Percentiles rank a stretch among this genome's conserved stretches.
Conservation (phyloP, 2,329 filamentous ascomycete genomes). For the Apiospora aurea region DNA sequence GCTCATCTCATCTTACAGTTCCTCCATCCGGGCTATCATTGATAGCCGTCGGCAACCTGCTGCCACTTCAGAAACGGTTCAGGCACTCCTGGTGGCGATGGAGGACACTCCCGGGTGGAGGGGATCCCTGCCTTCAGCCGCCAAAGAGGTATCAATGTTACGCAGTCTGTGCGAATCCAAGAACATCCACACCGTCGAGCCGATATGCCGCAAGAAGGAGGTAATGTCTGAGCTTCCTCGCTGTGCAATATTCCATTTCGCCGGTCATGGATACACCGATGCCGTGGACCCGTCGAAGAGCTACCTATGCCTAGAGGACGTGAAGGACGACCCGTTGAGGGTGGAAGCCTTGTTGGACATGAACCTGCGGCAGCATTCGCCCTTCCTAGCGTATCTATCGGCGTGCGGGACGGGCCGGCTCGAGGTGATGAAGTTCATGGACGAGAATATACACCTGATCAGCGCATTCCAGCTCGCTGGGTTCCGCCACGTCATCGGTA, state of each 20-base stretch:
- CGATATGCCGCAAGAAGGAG: conserved; percentile 30
- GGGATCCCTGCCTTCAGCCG: conserved; percentile 19
- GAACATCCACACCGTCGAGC: neutral
- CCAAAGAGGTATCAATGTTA: conserved; percentile 32
- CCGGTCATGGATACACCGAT: conserved; percentile 45
- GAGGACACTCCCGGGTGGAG: neutral
- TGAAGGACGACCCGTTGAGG: conserved; percentile 29
- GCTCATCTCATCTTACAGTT: conserved; percentile 48
- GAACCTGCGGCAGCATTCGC: conserved; percentile 29
- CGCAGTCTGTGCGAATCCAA: conserved; percentile 25
- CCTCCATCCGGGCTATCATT: conserved; percentile 44
- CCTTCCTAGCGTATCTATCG: conserved; percentile 48
- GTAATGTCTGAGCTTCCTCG: conserved; percentile 35
- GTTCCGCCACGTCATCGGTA: conserved; percentile 49
- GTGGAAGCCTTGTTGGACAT: conserved; percentile 30
- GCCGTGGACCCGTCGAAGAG: conserved; percentile 41
- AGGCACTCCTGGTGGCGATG: conserved; percentile 36
- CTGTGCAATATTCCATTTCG: conserved; percentile 51
- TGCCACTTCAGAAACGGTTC: conserved; percentile 2
- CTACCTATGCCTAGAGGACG: conserved; percentile 39
- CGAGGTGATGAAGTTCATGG: conserved; percentile 34
- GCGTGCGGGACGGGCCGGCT: conserved; percentile 44
- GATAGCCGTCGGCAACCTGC: conserved; percentile 31
- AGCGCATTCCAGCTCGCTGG: conserved; percentile 47
- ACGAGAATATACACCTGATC: conserved; percentile 44